phyloP scores from a whole-genome alignment of 2,329 filamentous ascomycete genomes.

The Scedosporium boydii region DNA sequence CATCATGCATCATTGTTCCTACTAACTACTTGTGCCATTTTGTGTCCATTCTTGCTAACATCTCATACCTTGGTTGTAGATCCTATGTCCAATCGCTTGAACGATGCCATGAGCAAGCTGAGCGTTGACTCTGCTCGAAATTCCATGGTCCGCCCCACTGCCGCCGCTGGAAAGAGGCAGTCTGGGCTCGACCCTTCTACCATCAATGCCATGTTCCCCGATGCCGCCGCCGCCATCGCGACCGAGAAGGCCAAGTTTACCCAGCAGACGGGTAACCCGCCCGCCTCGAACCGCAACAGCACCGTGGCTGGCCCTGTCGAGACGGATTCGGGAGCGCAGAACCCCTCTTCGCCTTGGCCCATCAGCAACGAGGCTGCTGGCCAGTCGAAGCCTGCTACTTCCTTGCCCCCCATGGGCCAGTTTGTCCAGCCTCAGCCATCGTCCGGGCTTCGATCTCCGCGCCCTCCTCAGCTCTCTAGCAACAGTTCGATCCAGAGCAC shows the following conservation, averaged over 20 bases:
- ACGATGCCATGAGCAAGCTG: conserved; percentile 92
- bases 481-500: conserved; percentile 73
- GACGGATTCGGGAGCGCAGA: conserved; percentile 50
- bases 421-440: conserved; percentile 77
- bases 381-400: conserved; percentile 65
- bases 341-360: conserved; percentile 75
- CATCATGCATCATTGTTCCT: too few species aligned
- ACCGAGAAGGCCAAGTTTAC: conserved; percentile 97
- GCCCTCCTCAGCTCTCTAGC: conserved; percentile 52
- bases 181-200: conserved; percentile 88
- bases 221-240: conserved; percentile 95
- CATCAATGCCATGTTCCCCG: conserved; percentile 98
- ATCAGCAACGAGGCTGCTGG: conserved; percentile 36
- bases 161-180: conserved; percentile 73
- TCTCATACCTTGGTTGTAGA: conserved; percentile 41
- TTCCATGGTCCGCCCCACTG: conserved; percentile 72
- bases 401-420: conserved; percentile 84
- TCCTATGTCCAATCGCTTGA: conserved; percentile 92
- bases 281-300: conserved; percentile 89
- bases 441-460: conserved; percentile 69
- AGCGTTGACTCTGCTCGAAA: conserved; percentile 80
- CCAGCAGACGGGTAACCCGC: conserved; percentile 83
- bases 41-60: conserved; percentile 7
- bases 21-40: background rate
- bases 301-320: conserved; percentile 45